Evolutionary conservation across 2,329 filamentous ascomycete species (phyloP).

Genomic region (Alternaria tenuissima): DNA sequence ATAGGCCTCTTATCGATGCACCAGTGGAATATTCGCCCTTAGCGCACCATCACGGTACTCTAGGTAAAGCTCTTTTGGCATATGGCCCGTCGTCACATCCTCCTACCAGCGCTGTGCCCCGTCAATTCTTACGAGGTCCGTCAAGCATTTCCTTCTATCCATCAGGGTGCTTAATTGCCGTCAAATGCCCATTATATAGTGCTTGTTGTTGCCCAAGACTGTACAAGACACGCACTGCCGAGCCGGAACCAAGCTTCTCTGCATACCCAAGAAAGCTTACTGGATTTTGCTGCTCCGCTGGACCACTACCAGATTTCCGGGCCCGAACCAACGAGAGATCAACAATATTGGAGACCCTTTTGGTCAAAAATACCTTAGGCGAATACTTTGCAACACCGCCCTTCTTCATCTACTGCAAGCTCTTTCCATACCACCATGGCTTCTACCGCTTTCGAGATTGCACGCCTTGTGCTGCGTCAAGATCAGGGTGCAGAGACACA

Average conservation of each 20-base stretch:
- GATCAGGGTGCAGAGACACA: slow-evolving; percentile 17
- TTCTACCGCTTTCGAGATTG: slow-evolving; percentile 29
- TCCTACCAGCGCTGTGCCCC: background rate
- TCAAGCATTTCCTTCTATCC: slow-evolving; percentile 6
- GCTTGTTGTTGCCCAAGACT: slow-evolving; percentile 8
- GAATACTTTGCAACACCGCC: background rate
- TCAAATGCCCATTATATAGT: slow-evolving; percentile 14
- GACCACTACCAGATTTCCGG: slow-evolving; percentile 13
- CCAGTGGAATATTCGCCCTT: slow-evolving; percentile 7
- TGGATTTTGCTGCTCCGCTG: slow-evolving; percentile 11
- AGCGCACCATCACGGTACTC: slow-evolving; percentile 21
- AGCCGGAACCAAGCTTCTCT: slow-evolving; percentile 10
- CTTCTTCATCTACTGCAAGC: background rate
- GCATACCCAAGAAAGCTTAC: slow-evolving; percentile 3
- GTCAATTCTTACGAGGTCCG: background rate
- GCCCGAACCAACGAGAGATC: background rate
- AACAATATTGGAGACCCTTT: background rate
- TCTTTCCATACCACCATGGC: slow-evolving; percentile 19
- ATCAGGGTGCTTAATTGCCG: slow-evolving; percentile 12
- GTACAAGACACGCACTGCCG: slow-evolving; percentile 9
- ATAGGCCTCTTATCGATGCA: background rate
- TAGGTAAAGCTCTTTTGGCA: background rate
- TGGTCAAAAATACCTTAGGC: background rate
- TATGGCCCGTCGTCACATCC: background rate
- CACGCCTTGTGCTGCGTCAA: slow-evolving; percentile 40